Evolutionary conservation across 257 asterid genomes (phyloP), one percentile per base, ranked within the genome.

Genomic region (Solanum etuberosum): DNA sequence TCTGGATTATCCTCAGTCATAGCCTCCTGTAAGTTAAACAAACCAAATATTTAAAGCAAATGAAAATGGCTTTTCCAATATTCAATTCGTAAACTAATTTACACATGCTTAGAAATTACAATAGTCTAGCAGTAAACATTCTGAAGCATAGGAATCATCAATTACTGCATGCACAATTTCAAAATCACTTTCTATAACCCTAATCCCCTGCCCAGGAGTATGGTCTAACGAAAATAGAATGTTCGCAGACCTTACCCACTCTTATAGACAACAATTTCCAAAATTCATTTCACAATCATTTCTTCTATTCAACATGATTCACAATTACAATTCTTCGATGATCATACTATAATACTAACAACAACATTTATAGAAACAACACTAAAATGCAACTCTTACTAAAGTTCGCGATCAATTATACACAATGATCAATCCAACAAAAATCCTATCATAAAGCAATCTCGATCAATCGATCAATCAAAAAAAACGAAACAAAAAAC

Each of bases 1-100:
- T 88, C 51, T 51, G 88, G 83, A 72, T 70, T 87, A 43, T 91
- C 92, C 89, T 86, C 86, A 77, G 88, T 73, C 57, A 91, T n/a
- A 43, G 73, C 89, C 89, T 86, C 93, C 95, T 92, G 88, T 48
- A 18, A 43, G 27, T 54, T 54, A 20, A 54, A 20, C 25, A 54
- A 54, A 18, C 63, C 10, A 54, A 20, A 54, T 20, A 54, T 20
- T 7, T 54, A 54, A 20, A 54, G 18, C 37, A 43, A 81, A 20
- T 9, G 85, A 21, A 46, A 29, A 78, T 0, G 10, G 67, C 67
- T 9, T 34, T 16, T 80, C 51, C 42, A 29, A 80, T 8, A 16
- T 80, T 46, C 15, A 18, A 46, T 16, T 27, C 1, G n/a, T 46
- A 46, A 80, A 78, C 84, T 43, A 8, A 78, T 27, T 38, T 43